A percentile compares a stretch with the other conserved stretches of the same genome.
These are phyloP conservation scores for Aegilops umbellulata DNA, from an alignment of 176 grass and related monocot genomes.

Conservation along the genomic window DNA sequence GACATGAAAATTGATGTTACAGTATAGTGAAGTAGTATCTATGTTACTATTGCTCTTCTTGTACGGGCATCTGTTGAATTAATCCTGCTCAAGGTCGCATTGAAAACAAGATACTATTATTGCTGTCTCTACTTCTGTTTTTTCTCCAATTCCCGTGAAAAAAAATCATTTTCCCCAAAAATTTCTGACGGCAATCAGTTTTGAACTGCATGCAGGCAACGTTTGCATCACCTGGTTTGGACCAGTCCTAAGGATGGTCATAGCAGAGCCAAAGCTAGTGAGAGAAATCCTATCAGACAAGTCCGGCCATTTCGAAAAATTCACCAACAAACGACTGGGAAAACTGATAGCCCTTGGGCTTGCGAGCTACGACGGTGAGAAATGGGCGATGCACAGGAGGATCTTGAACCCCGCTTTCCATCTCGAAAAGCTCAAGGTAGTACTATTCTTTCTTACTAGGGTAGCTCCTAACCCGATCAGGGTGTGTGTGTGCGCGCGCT, in stretches of 20 bases:
- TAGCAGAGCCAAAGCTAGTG: slow-evolving; percentile 52
- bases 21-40: background rate
- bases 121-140: too few species aligned
- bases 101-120: too few species aligned
- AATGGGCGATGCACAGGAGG: slow-evolving; percentile 78
- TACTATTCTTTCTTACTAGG: background rate
- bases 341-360: slow-evolving; percentile 46
- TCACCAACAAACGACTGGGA: background rate
- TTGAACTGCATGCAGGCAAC: slow-evolving; percentile 51
- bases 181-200: background rate
- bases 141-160: too few species aligned
- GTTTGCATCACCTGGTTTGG: slow-evolving; percentile 67
- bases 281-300: slow-evolving; percentile 69
- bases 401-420: slow-evolving; percentile 78
- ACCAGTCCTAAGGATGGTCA: slow-evolving; percentile 33
- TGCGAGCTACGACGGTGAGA: slow-evolving; percentile 53
- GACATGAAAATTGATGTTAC: background rate
- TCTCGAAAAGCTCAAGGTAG: slow-evolving; percentile 78
- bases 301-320: slow-evolving; percentile 62
- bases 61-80: background rate
- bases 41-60: background rate
- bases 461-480: background rate
- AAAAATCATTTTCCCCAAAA: background rate
- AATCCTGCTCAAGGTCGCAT: background rate
- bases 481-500: background rate